phyloP scores from a whole-genome alignment of 2,329 filamentous ascomycete genomes.

The Ascochyta lentis region DNA sequence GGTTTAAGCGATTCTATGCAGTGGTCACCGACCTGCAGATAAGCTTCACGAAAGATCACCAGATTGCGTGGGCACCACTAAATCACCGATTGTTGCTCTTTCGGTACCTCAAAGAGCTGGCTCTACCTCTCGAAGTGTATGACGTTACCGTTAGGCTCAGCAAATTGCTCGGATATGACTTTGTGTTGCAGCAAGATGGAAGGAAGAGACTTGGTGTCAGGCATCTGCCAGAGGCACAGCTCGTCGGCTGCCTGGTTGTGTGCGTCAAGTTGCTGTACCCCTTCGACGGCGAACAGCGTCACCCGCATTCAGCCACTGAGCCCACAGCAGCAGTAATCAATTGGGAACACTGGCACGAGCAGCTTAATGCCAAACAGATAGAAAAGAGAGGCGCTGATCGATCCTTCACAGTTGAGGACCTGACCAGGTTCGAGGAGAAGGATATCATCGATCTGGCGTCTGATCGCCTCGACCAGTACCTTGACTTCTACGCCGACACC shows the following conservation, averaged over 20 bases:
- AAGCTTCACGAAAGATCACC: conserved; percentile 71
- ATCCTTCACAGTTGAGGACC: conserved; percentile 50
- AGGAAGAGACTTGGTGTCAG: conserved; percentile 29
- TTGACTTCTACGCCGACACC: conserved; percentile 76
- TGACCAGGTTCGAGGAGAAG: conserved; percentile 63
- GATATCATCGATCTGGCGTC: conserved; percentile 69
- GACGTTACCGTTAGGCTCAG: conserved; percentile 65
- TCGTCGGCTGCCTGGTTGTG: conserved; percentile 75
- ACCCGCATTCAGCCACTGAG: conserved; percentile 60
- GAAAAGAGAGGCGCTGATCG: conserved; percentile 9
- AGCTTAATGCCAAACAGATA: conserved; percentile 15
- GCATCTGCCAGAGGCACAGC: conserved; percentile 70
- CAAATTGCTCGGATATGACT: conserved; percentile 59
- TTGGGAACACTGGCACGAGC: conserved; percentile 72
- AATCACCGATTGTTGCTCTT: conserved; percentile 74
- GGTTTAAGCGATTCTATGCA: conserved; percentile 66
- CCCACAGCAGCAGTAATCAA: conserved; percentile 68
- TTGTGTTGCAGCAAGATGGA: conserved; percentile 60
- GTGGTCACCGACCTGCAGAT: conserved; percentile 67
- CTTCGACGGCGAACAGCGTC: conserved; percentile 65
- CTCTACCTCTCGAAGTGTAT: conserved; percentile 75
- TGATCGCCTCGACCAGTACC: conserved; percentile 73
- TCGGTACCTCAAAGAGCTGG: conserved; percentile 72
- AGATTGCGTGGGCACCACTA: conserved; percentile 73
- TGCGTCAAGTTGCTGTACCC: conserved; percentile 82